Base-by-base conservation (phyloP, 2,329 filamentous ascomycete species). In the Aspergillus pseudotamarii region DNA sequence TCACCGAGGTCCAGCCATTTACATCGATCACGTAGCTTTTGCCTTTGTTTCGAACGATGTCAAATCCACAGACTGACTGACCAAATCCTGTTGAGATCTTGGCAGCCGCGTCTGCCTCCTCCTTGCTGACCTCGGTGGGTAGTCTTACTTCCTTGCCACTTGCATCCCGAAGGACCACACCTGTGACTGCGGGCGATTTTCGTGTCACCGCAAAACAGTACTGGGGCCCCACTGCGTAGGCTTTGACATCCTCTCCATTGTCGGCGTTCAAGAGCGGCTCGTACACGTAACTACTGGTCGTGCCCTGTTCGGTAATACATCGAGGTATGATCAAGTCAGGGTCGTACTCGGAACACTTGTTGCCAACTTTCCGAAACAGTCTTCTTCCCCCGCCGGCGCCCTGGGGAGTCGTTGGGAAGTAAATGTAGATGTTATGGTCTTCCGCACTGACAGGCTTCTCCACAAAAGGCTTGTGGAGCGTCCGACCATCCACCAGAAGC, bases 1-100 rank as follows among this genome's bases (percentile, higher is more conserved):
- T 97, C 75, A 97, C 94, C 72, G 97, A 97, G 73, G 93, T 97
- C 94, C 94, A 97, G 9, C 94, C 94, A 75, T 97, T 97, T 69
- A 97, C 94, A 72, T 97, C 94, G 68, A 97, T 97, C 55, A 97
- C 94, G 78, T 92, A 97, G 75, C 93, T 96, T 75, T 92, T 91
- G 19, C 91, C 91, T 53, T 87, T 88, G 10, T 91, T 91, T 32
- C 94, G 88, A 57, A 97, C 81, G 45, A 97, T 82, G 75, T 97
- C 94, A 70, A 97, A 97, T 0, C 94, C 94, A 73, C 94, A 97
- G 3, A 97, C 92, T 51, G 91, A 85, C 76, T 97, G 94, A 0
- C 93, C 93, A 76, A 97, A 97, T 0, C 91, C 89, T 32, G 86
- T 88, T 2, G 92, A 91, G 64, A 97, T 97, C 70, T 89, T 93